Evolutionary conservation across 106 monocot species (phyloP), one percentile per base, ranked within the genome.

Genomic region (Xerophyta viscosa): DNA sequence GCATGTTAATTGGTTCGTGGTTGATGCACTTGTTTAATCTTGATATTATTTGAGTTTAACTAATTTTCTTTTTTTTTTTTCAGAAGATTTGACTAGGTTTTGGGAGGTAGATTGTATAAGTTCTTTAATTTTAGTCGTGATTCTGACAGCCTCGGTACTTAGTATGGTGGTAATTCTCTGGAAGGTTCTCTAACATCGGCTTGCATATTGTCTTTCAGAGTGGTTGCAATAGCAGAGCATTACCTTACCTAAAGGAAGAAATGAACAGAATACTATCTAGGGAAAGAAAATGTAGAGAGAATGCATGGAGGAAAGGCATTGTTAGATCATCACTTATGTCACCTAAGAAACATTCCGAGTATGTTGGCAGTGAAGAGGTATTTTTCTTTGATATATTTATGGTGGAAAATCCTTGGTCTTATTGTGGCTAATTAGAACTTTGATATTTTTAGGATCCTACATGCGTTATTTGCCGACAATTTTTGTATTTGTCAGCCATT

Each of bases 401-500:
- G n/a, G n/a, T n/a, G n/a, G n/a, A n/a, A n/a, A n/a, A n/a, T n/a
- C n/a, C n/a, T n/a, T n/a, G n/a, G n/a, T n/a, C n/a, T n/a, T n/a
- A n/a, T n/a, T n/a, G n/a, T n/a, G n/a, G n/a, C n/a, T n/a, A n/a
- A n/a, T n/a, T n/a, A n/a, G n/a, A n/a, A n/a, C n/a, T n/a, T n/a
- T n/a, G n/a, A n/a, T n/a, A n/a, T n/a, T 68, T 79, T 70, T 60
- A 88, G 88, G 88, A 88, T 70, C 79, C 83, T 59, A 71, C 76
- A 44, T 88, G 88, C 60, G 64, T 88, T 46, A 88, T 88, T 69
- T 88, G 88, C 49, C 75, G 70, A 48, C 88, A 88, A 28, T 80
- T 73, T 68, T 54, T 88, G 47, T 88, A 83, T 70, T 79, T 88
- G 58, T 88, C 88, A 41, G 88, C 88, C 19, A 54, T 88, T 70